phyloP scores from a whole-genome alignment of 192 early-diverging fungal genomes.

The Dissophora ornata region DNA sequence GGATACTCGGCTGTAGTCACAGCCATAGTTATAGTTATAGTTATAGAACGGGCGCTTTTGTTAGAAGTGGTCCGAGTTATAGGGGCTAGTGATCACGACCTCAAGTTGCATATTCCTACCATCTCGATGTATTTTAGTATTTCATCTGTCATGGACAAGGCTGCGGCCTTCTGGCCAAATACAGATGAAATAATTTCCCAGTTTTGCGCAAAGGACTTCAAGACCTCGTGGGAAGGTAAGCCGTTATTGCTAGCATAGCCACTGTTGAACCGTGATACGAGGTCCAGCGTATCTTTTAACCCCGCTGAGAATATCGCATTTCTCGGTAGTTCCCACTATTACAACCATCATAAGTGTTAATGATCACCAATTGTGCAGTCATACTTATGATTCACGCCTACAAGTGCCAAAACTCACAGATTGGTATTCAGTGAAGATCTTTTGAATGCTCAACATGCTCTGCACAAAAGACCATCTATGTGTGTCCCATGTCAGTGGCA shows the following conservation, averaged over 20 bases:
- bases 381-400: too few species aligned
- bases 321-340: background rate
- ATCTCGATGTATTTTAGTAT: background rate
- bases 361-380: background rate
- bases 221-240: background rate
- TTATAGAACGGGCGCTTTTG: too few species aligned
- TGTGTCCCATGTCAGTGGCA: background rate
- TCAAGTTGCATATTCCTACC: background rate
- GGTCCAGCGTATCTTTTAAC: conserved; percentile 2
- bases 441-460: conserved; percentile 14
- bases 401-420: background rate
- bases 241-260: background rate
- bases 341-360: background rate
- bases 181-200: conserved; percentile 11
- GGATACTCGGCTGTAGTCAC: too few species aligned
- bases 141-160: background rate
- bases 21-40: too few species aligned
- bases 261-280: conserved; percentile 16
- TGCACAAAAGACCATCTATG: conserved; percentile 1
- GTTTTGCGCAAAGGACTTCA: conserved; percentile 8
- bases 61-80: too few species aligned
- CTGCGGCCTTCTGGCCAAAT: background rate
- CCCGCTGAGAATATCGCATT: background rate
- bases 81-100: too few species aligned
- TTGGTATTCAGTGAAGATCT: conserved; percentile 7